Percentiles rank a stretch among this genome's conserved stretches.
Conservation (phyloP, 176 grass and related monocot species). For the Musa acuminata region DNA sequence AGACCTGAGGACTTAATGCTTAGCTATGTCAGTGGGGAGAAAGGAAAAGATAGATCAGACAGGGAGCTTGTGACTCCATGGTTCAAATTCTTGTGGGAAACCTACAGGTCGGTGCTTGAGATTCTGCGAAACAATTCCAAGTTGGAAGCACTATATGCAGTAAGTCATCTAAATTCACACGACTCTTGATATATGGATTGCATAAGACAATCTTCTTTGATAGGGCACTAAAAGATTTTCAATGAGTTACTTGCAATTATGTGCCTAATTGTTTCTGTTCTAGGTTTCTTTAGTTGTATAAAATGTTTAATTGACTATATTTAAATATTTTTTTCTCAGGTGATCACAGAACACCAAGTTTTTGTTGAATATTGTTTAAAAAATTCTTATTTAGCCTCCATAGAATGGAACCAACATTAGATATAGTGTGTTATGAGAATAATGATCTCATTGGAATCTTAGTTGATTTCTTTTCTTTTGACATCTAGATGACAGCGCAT, state of each 20-base stretch:
- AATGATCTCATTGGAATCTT: neutral
- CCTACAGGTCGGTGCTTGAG: conserved; percentile 81
- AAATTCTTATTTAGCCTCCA: conserved; percentile 25
- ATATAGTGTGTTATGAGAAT: neutral
- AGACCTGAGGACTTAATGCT: conserved; percentile 90
- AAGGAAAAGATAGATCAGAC: conserved; percentile 82
- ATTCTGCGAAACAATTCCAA: conserved; percentile 93
- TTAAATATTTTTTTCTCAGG: too few species aligned
- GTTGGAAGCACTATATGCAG: conserved; percentile 78
- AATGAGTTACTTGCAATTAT: too few species aligned
- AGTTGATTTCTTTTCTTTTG: conserved; percentile 14
- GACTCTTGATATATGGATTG: too few species aligned
- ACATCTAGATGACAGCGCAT: conserved; percentile 84
- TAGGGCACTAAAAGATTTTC: too few species aligned
- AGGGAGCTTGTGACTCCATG: conserved; percentile 81
- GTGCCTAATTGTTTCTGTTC: too few species aligned
- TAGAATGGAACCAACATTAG: neutral
- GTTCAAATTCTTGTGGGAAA: conserved; percentile 97
- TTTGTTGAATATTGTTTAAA: conserved; percentile 8
- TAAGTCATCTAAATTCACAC: conserved; percentile 26
- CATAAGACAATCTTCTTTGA: too few species aligned
- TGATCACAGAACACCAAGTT: too few species aligned
- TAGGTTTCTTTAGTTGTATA: conserved; percentile 10
- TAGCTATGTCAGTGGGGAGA: conserved; percentile 89
- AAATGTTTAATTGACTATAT: too few species aligned